Evolutionary conservation across 1,284 basidiomycete genomes (phyloP).

Genomic region (Vanrija sp.): DNA sequence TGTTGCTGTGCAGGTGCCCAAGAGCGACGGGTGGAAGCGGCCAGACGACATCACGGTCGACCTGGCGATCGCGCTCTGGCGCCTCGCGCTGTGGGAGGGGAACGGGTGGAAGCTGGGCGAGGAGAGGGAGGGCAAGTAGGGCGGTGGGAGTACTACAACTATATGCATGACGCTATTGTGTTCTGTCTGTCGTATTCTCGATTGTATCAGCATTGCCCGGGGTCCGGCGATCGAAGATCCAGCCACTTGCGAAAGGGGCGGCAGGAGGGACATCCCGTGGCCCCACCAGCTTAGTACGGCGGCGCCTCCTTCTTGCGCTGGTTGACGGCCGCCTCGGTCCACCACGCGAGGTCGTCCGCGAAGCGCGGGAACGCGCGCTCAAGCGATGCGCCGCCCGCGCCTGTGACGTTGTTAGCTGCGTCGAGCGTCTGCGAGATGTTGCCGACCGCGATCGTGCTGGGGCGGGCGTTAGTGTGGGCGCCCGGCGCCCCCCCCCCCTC

Average conservation of each 20-base stretch:
- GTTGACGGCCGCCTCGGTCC: not conserved
- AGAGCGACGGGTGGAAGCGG: not conserved
- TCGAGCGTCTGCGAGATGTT: not conserved
- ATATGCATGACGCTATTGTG: too few species aligned
- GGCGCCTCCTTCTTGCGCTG: conserved; percentile 1
- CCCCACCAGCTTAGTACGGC: not conserved
- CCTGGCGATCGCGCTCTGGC: conserved; percentile 15
- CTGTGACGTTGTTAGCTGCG: not conserved
- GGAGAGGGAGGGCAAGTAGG: not conserved
- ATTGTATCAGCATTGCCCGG: too few species aligned
- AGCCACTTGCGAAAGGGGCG: too few species aligned
- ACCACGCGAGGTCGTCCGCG: conserved; percentile 6
- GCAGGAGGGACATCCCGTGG: too few species aligned
- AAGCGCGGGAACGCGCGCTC: not conserved
- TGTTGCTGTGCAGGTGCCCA: not conserved
- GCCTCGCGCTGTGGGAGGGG: conserved; percentile 16
- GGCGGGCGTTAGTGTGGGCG: too few species aligned
- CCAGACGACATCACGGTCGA: conserved; percentile 3
- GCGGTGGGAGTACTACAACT: too few species aligned
- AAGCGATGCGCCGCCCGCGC: not conserved
- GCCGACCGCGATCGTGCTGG: not conserved
- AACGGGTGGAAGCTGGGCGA: conserved; percentile 15
- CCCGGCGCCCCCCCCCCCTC: too few species aligned
- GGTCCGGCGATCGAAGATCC: too few species aligned
- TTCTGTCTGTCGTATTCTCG: too few species aligned